These are phyloP conservation scores for Neonectria neomacrospora DNA, from an alignment of 2,329 filamentous ascomycete species.

Conservation along the genomic window DNA sequence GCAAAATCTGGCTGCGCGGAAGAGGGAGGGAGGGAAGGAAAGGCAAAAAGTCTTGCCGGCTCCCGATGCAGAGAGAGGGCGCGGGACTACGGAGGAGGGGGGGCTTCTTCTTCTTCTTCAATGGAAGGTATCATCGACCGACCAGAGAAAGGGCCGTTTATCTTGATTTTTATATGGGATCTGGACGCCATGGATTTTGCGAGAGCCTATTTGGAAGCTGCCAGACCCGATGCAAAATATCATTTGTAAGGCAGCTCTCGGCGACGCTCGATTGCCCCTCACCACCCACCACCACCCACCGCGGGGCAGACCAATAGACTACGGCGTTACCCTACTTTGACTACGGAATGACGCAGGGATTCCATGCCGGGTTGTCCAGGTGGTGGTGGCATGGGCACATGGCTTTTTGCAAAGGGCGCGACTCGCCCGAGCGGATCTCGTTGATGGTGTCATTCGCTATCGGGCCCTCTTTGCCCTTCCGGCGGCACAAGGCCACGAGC, in stretches of 20 bases:
- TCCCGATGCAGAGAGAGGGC: not conserved
- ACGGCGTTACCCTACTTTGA: not conserved
- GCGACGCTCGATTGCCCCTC: not conserved
- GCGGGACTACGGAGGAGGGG: conserved; percentile 5
- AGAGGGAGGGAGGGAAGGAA: conserved; percentile 1
- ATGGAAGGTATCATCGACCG: not conserved
- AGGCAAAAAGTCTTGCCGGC: conserved; percentile 3
- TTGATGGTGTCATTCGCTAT: conserved; percentile 5
- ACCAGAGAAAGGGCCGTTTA: conserved; percentile 1
- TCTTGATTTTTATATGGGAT: conserved; percentile 17
- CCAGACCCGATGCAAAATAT: conserved; percentile 2
- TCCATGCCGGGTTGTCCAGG: not conserved
- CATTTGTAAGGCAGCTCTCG: conserved; percentile 4
- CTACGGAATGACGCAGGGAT: not conserved
- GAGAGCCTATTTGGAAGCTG: not conserved
- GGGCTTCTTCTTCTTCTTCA: not conserved
- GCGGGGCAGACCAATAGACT: conserved; percentile 2
- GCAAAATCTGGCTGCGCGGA: not conserved
- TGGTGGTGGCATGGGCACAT: not conserved
- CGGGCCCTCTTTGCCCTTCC: not conserved
- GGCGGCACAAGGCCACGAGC: not conserved
- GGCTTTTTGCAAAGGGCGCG: not conserved
- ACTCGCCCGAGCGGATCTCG: not conserved
- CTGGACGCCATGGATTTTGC: not conserved
- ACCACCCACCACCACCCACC: not conserved